Base-by-base conservation (phyloP, 805 yeast species). In the Naumovozyma castellii region DNA sequence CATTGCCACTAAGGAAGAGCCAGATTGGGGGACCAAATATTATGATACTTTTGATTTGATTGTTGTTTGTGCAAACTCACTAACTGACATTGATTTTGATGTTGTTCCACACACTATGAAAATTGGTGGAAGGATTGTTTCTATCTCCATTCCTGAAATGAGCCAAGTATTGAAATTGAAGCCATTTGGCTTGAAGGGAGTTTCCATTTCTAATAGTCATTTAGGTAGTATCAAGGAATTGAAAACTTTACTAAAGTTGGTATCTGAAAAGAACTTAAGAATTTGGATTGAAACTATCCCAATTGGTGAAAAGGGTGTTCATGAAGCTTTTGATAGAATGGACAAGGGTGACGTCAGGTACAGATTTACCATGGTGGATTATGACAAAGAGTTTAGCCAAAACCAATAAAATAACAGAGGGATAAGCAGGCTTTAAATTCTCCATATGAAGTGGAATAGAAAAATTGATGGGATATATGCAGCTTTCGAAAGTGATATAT, bases 251-350 rank as follows among this genome's bases (percentile, higher is more conserved):
- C 61, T 75, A 48, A 49, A 69, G 28, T 44, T 75, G 39, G 76
- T 75, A 22, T 70, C 71, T 9, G 64, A 72, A 36, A 54, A 72
- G 34, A 56, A 66, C 20, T 57, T 74, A 43, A 65, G 65, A 47
- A 73, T 76, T 16, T 71, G 75, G 77, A 59, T 73, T 41, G 78
- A 75, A 59, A 69, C 67, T 32, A 54, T 73, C 22, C 74, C 71
- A 29, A 68, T 75, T 36, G 56, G 56, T 43, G 76, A 65, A 47
- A 65, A 59, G 29, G 65, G 64, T 46, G 70, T 71, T 34, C 53
- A 61, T 12, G 51, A 56, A 30, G 77, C 71, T 1, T 71, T 73
- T 62, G 62, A 66, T 36, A 70, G 74, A 59, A 65, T 71, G 59
- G 62, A 61, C 22, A 49, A 62, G 13, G 76, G 76, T 51, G 76